These are phyloP conservation scores for Fusarium pseudocircinatum DNA, from an alignment of 2,329 filamentous ascomycete species.

Conservation along the genomic window DNA sequence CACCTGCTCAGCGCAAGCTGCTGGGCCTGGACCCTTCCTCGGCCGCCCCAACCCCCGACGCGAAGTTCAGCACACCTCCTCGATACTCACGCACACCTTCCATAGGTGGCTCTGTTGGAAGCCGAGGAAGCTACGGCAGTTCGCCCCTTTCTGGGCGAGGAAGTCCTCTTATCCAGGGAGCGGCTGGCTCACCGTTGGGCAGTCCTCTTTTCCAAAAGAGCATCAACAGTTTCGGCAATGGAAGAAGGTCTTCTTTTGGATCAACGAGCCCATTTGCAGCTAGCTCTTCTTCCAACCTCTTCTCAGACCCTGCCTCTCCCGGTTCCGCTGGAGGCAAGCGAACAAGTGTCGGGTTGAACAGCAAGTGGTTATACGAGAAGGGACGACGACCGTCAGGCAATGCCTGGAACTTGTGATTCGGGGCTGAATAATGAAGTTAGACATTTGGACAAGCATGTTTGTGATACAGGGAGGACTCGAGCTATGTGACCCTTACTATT, in stretches of 20 bases:
- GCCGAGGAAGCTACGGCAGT: slow-evolving; percentile 64
- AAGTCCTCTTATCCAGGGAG: slow-evolving; percentile 55
- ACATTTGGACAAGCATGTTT: slow-evolving; percentile 8
- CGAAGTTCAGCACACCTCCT: slow-evolving; percentile 82
- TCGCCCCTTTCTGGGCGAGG: slow-evolving; percentile 68
- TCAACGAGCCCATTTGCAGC: slow-evolving; percentile 63
- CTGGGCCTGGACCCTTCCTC: slow-evolving; percentile 80
- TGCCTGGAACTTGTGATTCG: slow-evolving; percentile 50
- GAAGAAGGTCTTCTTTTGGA: slow-evolving; percentile 70
- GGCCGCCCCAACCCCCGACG: slow-evolving; percentile 71
- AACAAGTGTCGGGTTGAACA: slow-evolving; percentile 82
- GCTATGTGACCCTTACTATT: slow-evolving; percentile 4
- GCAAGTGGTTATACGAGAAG: slow-evolving; percentile 94
- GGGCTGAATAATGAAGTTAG: neutral
- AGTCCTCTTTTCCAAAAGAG: slow-evolving; percentile 75
- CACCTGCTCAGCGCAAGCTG: slow-evolving; percentile 76
- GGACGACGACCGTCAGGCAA: slow-evolving; percentile 67
- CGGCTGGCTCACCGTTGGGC: slow-evolving; percentile 50
- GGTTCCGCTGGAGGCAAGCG: slow-evolving; percentile 74
- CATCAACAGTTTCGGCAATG: slow-evolving; percentile 59
- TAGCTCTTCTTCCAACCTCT: slow-evolving; percentile 58
- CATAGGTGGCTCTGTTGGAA: slow-evolving; percentile 68
- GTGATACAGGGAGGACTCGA: slow-evolving; percentile 10
- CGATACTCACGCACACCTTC: slow-evolving; percentile 83
- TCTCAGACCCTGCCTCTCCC: slow-evolving; percentile 72